These are phyloP conservation scores for Cystobasidium onofrii DNA, from an alignment of 768 basidiomycete species.

Conservation along the genomic window DNA sequence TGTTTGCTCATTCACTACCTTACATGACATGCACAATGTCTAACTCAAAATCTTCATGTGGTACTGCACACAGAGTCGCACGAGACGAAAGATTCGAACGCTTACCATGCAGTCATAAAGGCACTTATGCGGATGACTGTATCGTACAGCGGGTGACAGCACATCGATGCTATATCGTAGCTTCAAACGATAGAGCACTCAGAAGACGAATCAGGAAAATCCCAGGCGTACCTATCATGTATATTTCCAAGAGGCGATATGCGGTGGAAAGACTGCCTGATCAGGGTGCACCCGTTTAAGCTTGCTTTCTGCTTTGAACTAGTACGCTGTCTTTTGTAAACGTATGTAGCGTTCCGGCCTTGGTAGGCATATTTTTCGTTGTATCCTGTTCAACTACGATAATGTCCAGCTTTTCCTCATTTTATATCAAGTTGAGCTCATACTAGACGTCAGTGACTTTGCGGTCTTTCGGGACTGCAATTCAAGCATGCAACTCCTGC, in stretches of 20 bases:
- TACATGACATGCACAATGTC: too few relatives aligned
- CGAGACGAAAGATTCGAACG: conserved; percentile 96
- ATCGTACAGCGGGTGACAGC: conserved; percentile 89
- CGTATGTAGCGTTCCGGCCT: background rate
- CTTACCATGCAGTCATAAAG: conserved; percentile 78
- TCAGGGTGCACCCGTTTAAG: conserved; percentile 50
- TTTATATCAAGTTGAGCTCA: too few relatives aligned
- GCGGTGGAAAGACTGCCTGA: conserved; percentile 93
- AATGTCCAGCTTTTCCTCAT: too few relatives aligned
- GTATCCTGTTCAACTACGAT: too few relatives aligned
- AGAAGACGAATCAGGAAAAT: conserved; percentile 79
- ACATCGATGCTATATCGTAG: conserved; percentile 93
- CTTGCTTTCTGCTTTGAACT: background rate
- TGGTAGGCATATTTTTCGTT: too few relatives aligned
- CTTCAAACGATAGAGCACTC: conserved; percentile 93
- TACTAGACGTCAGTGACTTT: too few relatives aligned
- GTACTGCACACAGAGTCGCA: too few relatives aligned
- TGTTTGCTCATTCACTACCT: conserved; percentile 44
- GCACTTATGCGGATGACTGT: conserved; percentile 99
- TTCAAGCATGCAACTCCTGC: too few relatives aligned
- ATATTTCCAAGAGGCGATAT: conserved; percentile 83
- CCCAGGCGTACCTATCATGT: conserved; percentile 62
- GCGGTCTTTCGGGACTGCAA: too few relatives aligned
- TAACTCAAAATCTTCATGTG: too few relatives aligned
- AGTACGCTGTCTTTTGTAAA: background rate